Evolutionary conservation across 352 stramenopile genomes (phyloP).

Genomic region (Phytophthora quininea): DNA sequence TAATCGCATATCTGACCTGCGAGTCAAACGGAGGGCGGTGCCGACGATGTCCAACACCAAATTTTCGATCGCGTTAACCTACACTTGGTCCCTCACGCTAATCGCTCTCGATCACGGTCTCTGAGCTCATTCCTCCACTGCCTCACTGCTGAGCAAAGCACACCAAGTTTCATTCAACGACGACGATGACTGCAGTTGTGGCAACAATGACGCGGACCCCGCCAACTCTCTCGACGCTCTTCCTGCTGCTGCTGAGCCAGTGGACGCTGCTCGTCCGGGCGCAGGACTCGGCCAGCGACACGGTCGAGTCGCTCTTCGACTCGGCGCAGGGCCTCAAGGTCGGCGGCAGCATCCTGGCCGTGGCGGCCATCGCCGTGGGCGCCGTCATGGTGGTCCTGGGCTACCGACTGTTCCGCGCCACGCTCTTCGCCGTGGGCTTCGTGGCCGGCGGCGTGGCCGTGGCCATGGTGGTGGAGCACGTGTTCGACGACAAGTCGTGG

Average conservation of each 20-base stretch:
- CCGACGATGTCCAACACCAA: not conserved
- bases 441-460: constrained; percentile 51
- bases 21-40: not conserved
- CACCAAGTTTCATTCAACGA: too few relatives aligned
- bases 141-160: constrained; percentile 6
- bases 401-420: constrained; percentile 65
- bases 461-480: constrained; percentile 43
- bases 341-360: constrained; percentile 41
- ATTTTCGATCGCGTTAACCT: not conserved
- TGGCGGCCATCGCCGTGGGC: constrained; percentile 39
- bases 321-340: constrained; percentile 43
- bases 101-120: constrained; percentile 6
- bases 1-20: not conserved
- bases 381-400: constrained; percentile 44
- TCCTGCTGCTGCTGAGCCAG: constrained; percentile 32
- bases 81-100: not conserved
- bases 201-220: constrained; percentile 23
- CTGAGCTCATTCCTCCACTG: constrained; percentile 36
- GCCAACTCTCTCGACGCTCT: constrained; percentile 25
- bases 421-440: constrained; percentile 66
- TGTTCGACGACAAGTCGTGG: constrained; percentile 56
- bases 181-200: not conserved
- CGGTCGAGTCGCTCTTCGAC: constrained; percentile 51
- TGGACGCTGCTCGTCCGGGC: constrained; percentile 14
- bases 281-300: constrained; percentile 36